Evolutionary conservation across 371 early-diverging fungal species (phyloP).

Genomic region (Fennellomyces sp.): DNA sequence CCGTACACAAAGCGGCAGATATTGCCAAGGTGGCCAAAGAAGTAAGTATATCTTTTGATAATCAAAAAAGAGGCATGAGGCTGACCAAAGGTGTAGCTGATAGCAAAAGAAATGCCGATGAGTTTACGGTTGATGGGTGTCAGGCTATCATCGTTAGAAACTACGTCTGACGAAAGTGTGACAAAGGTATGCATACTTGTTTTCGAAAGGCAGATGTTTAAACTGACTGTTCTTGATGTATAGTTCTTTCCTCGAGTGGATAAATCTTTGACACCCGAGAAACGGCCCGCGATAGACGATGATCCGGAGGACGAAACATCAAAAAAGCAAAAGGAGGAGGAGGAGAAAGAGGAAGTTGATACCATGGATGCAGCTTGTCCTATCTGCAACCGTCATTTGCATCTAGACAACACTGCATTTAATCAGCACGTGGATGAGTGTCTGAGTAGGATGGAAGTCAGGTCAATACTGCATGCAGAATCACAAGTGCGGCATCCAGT

Average conservation of each 20-base stretch:
- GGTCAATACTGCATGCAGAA: constrained; percentile 4
- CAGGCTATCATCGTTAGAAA: constrained; percentile 33
- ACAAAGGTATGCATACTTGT: constrained; percentile 24
- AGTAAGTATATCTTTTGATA: constrained; percentile 10
- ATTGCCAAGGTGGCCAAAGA: constrained; percentile 40
- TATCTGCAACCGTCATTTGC: constrained; percentile 32
- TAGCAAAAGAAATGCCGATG: constrained; percentile 43
- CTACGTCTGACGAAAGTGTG: constrained; percentile 29
- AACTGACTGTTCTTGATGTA: background rate
- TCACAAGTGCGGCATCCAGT: background rate
- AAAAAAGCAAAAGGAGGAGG: background rate
- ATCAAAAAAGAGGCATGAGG: no score
- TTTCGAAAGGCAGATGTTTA: background rate
- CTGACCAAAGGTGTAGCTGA: constrained; percentile 8
- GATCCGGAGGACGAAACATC: background rate
- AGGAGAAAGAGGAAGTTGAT: background rate
- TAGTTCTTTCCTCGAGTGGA: constrained; percentile 18
- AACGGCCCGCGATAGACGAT: background rate
- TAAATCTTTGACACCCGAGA: background rate
- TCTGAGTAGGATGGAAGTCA: constrained; percentile 16
- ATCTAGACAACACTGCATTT: constrained; percentile 29
- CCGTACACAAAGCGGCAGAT: constrained; percentile 33
- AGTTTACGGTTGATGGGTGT: constrained; percentile 50
- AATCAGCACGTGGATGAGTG: constrained; percentile 49
- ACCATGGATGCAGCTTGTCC: constrained; percentile 28